phyloP scores from a whole-genome alignment of 805 yeast species.

The Starmerella gropengiesseri region DNA sequence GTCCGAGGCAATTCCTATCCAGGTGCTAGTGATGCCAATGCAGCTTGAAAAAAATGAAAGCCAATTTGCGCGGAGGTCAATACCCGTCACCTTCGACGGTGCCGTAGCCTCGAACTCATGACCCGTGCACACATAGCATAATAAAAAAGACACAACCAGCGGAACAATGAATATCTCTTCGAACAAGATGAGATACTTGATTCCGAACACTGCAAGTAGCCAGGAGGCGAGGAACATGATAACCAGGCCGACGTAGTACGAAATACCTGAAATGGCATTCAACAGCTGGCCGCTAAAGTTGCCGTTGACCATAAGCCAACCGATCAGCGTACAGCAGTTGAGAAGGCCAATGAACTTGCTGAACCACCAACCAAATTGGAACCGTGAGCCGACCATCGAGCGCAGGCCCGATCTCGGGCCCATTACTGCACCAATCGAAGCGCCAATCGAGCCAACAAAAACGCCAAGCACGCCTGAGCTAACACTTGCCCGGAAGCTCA shows the following conservation, averaged over 20 bases:
- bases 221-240: slow-evolving; percentile 57
- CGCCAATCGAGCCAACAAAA: slow-evolving; percentile 59
- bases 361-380: slow-evolving; percentile 75
- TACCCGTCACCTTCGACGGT: slow-evolving; percentile 33
- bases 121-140: slow-evolving; percentile 48
- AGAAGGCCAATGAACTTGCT: slow-evolving; percentile 65
- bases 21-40: slow-evolving; percentile 72
- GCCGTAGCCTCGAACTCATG: slow-evolving; percentile 26
- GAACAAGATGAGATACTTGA: slow-evolving; percentile 54
- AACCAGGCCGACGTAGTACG: slow-evolving; percentile 62
- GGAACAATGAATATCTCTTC: slow-evolving; percentile 62
- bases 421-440: slow-evolving; percentile 75
- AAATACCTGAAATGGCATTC: slow-evolving; percentile 53
- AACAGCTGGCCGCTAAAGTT: slow-evolving; percentile 83
- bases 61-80: slow-evolving; percentile 45
- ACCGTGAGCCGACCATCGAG: slow-evolving; percentile 76
- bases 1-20: slow-evolving; percentile 83
- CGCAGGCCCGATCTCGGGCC: slow-evolving; percentile 87
- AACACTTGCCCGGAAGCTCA: slow-evolving; percentile 56
- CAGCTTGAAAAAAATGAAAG: slow-evolving; percentile 60
- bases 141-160: slow-evolving; percentile 52
- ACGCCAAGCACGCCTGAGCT: slow-evolving; percentile 54
- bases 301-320: slow-evolving; percentile 91
- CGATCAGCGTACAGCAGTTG: slow-evolving; percentile 64
- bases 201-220: slow-evolving; percentile 65